Conservation (phyloP, 352 stramenopile genomes). For the Saprolegnia diclina region DNA sequence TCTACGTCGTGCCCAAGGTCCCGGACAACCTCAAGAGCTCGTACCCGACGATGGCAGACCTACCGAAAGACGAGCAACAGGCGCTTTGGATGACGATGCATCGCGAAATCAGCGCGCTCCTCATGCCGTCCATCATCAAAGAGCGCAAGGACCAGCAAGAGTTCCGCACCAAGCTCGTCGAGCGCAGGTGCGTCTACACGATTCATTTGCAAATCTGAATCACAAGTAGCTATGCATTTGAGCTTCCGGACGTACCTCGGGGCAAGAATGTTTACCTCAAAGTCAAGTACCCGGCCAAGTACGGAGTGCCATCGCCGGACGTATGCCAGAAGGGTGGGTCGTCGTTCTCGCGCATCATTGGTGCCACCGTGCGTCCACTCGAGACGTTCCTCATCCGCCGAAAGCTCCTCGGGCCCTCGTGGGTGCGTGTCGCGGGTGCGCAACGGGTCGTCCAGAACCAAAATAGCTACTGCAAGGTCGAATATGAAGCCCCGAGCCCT, state of each 20-base stretch:
- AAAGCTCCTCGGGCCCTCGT: constrained; percentile 96
- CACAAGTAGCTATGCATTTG: constrained; percentile 91
- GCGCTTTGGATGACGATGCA: constrained; percentile 81
- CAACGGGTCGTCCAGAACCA: constrained; percentile 52
- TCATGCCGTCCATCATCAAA: constrained; percentile 80
- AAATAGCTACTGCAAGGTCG: constrained; percentile 89
- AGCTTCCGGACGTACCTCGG: constrained; percentile 91
- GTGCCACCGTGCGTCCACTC: constrained; percentile 86
- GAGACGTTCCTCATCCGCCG: constrained; percentile 98
- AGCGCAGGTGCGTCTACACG: constrained; percentile 66
- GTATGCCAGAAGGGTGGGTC: constrained; percentile 85
- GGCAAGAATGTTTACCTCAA: constrained; percentile 96
- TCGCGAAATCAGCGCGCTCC: constrained; percentile 88
- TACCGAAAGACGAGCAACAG: constrained; percentile 88
- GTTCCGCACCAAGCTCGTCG: constrained; percentile 94
- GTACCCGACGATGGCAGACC: constrained; percentile 59
- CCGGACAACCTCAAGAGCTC: constrained; percentile 29
- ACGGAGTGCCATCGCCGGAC: constrained; percentile 73
- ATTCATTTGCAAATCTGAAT: neutral
- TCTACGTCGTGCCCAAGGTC: constrained; percentile 89
- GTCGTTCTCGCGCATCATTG: constrained; percentile 94
- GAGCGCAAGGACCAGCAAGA: constrained; percentile 61
- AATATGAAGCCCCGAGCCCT: constrained; percentile 89
- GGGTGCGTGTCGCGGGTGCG: constrained; percentile 94
- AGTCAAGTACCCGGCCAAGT: constrained; percentile 94